phyloP scores from a whole-genome alignment of 495 filamentous ascomycete species.

The Bryoglossum gracile region DNA sequence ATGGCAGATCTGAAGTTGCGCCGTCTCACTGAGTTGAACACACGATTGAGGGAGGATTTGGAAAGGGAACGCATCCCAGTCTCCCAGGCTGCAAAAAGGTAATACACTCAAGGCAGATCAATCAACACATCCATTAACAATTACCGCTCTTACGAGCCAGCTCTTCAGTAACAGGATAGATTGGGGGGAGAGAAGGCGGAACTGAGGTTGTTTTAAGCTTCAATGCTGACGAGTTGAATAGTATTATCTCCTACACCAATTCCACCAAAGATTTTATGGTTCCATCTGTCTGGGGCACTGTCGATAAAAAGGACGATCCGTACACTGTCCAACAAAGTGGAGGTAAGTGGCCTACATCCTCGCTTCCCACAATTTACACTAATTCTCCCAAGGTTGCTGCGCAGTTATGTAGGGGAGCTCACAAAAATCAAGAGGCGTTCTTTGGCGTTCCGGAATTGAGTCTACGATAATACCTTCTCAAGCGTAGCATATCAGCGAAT shows the following conservation, averaged over 20 bases:
- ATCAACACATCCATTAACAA: too few species aligned
- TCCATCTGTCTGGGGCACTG: conserved; percentile 88
- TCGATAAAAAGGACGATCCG: conserved; percentile 90
- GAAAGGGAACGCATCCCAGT: conserved; percentile 92
- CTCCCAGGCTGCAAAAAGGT: conserved; percentile 91
- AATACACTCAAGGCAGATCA: conserved; percentile 37
- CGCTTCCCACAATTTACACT: too few species aligned
- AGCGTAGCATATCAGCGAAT: conserved; percentile 13
- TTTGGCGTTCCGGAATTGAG: conserved; percentile 19
- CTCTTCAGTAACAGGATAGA: too few species aligned
- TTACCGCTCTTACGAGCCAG: too few species aligned
- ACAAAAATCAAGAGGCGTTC: conserved; percentile 7
- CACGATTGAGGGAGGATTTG: conserved; percentile 86
- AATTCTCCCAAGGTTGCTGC: too few species aligned
- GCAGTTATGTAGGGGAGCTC: conserved; percentile 65
- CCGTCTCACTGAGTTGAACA: conserved; percentile 92
- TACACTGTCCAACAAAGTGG: conserved; percentile 88
- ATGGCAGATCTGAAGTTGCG: conserved; percentile 97
- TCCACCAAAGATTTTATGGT: conserved; percentile 99
- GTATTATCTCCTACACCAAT: conserved; percentile 93
- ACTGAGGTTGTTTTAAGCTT: not conserved
- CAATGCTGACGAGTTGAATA: conserved; percentile 30
- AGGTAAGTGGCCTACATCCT: too few species aligned
- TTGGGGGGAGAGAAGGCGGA: too few species aligned
- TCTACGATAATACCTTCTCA: conserved; percentile 14